Conservation (phyloP, 1,284 basidiomycete genomes). For the Pulveroboletus sp. region DNA sequence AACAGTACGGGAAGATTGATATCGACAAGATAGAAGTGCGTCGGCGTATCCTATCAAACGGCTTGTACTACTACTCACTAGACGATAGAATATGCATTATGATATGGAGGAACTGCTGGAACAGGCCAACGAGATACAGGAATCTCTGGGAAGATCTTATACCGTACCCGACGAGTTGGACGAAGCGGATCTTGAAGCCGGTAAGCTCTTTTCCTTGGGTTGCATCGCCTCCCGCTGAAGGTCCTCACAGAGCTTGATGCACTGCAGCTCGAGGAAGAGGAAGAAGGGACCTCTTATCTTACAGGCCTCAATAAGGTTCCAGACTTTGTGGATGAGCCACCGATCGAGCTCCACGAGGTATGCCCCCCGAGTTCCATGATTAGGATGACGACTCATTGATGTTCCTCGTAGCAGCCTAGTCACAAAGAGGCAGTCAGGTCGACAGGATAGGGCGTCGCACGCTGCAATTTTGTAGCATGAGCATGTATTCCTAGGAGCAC, state of each 20-base stretch:
- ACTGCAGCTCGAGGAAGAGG: conserved; percentile 82
- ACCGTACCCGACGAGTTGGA: conserved; percentile 97
- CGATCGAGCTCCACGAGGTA: conserved; percentile 64
- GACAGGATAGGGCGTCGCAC: conserved; percentile 32
- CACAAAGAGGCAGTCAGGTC: conserved; percentile 56
- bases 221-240: conserved; percentile 5
- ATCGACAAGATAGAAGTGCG: conserved; percentile 96
- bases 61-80: background rate
- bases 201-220: conserved; percentile 42
- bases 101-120: conserved; percentile 99
- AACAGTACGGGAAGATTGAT: conserved; percentile 97
- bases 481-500: conserved; percentile 16
- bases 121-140: conserved; percentile 97
- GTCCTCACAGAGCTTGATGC: conserved; percentile 77
- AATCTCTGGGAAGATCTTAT: conserved; percentile 90
- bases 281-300: conserved; percentile 84
- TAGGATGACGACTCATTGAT: conserved; percentile 8
- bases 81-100: conserved; percentile 78
- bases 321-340: conserved; percentile 86
- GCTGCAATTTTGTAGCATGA: conserved; percentile 11
- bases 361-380: conserved; percentile 11
- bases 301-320: conserved; percentile 82
- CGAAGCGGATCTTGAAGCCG: conserved; percentile 95
- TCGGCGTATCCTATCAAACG: conserved; percentile 17
- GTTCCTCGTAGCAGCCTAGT: conserved; percentile 13